phyloP scores from a whole-genome alignment of 164 flowering plant genomes.

The Nymphaea thermarum region DNA sequence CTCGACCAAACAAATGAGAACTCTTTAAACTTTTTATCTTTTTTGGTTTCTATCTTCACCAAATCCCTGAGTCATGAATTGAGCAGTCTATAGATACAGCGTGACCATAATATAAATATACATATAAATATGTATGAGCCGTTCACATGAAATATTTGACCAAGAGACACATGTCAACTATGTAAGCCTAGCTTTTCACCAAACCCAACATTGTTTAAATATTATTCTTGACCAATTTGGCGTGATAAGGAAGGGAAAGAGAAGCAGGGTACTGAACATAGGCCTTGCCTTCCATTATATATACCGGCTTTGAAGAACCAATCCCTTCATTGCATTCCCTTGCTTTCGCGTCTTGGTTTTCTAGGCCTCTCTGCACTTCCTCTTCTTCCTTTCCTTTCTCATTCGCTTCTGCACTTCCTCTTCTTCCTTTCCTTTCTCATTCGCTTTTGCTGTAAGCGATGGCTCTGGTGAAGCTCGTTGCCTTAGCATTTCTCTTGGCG shows the following conservation, averaged over 20 bases:
- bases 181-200: not conserved
- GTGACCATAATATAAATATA: too few relatives aligned
- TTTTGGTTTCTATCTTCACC: too few relatives aligned
- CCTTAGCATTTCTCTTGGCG: not conserved
- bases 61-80: too few relatives aligned
- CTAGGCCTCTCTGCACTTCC: too few relatives aligned
- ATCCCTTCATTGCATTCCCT: not conserved
- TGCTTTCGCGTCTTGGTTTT: too few relatives aligned
- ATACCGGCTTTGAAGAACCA: not conserved
- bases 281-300: not conserved
- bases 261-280: not conserved
- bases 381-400: not conserved
- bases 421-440: not conserved
- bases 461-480: not conserved
- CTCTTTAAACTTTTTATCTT: too few relatives aligned
- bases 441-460: not conserved
- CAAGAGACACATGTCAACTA: not conserved
- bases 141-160: too few relatives aligned
- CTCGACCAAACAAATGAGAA: too few relatives aligned
- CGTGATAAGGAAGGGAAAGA: not conserved
- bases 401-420: too few relatives aligned
- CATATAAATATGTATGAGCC: too few relatives aligned
- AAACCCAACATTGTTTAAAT: too few relatives aligned
- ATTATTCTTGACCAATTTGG: not conserved
- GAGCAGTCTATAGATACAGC: too few relatives aligned